A percentile compares a stretch with the other conserved stretches of the same genome.
Evolutionary conservation across 148 eudicot genomes (phyloP).

Genomic region (Suaeda aralocaspica): DNA sequence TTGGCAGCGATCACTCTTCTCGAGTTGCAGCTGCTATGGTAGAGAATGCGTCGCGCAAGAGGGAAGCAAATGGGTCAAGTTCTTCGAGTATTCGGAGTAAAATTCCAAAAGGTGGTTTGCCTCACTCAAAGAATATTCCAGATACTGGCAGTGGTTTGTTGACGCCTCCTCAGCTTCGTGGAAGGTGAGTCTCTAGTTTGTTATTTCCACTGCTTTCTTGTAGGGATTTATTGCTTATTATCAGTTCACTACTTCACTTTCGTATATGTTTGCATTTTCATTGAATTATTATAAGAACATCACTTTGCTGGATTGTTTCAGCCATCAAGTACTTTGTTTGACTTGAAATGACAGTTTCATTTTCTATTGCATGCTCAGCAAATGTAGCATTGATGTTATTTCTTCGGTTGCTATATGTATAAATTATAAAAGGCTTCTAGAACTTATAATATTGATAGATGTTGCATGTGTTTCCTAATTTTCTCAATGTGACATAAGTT

Average conservation of each 20-base stretch:
- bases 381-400: not conserved
- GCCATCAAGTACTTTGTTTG: not conserved
- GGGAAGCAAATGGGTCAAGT: slow-evolving; percentile 51
- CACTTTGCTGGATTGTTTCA: not conserved
- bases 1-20: slow-evolving; percentile 61
- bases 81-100: slow-evolving; percentile 47
- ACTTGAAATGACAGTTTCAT: not conserved
- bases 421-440: too few species aligned
- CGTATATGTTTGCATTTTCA: not conserved
- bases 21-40: slow-evolving; percentile 91
- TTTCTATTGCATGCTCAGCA: not conserved
- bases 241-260: not conserved
- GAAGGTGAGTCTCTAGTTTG: slow-evolving; percentile 53
- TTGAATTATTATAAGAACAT: too few species aligned
- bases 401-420: too few species aligned
- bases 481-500: too few species aligned
- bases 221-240: not conserved
- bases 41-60: slow-evolving; percentile 65
- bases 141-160: slow-evolving; percentile 57
- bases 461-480: too few species aligned
- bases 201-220: not conserved
- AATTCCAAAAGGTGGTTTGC: slow-evolving; percentile 66
- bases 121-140: slow-evolving; percentile 62
- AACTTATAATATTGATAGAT: too few species aligned
- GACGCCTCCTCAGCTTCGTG: slow-evolving; percentile 84